These are phyloP conservation scores for Backusella sp. DNA, from an alignment of 192 early-diverging fungal species.

Conservation along the genomic window DNA sequence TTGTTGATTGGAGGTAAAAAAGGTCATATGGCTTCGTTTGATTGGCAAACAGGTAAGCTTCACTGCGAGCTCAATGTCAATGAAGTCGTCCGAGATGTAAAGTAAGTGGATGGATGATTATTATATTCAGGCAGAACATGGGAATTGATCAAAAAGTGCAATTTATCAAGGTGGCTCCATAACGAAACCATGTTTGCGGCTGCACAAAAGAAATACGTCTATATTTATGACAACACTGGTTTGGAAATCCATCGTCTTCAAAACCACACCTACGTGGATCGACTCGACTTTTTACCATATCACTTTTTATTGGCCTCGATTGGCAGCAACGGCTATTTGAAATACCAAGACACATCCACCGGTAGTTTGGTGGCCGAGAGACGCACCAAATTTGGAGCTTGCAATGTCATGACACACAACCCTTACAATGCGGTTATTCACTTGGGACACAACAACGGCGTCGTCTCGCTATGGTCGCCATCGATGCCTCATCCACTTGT, in stretches of 20 bases:
- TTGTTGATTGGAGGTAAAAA: constrained; percentile 75
- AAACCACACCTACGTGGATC: constrained; percentile 79
- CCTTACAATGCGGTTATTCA: constrained; percentile 89
- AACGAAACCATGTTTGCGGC: constrained; percentile 93
- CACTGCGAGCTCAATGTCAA: constrained; percentile 81
- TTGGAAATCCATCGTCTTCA: constrained; percentile 87
- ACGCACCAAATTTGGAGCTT: constrained; percentile 73
- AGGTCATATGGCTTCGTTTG: constrained; percentile 89
- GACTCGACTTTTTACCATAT: constrained; percentile 88
- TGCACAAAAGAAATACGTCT: constrained; percentile 94
- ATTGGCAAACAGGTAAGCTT: constrained; percentile 83
- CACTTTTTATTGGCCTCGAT: constrained; percentile 88
- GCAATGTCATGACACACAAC: constrained; percentile 85
- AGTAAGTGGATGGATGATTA: constrained; percentile 36
- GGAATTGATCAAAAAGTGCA: neutral
- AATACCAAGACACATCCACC: constrained; percentile 95
- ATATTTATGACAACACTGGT: constrained; percentile 91
- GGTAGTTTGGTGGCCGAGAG: constrained; percentile 80
- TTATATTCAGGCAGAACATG: neutral
- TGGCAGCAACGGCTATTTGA: constrained; percentile 77
- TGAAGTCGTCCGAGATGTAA: constrained; percentile 89
- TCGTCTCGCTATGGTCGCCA: constrained; percentile 91
- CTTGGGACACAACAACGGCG: constrained; percentile 87
- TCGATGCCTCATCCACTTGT: constrained; percentile 81
- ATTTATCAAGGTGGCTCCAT: constrained; percentile 77